Evolutionary conservation across 805 yeast species (phyloP), one percentile per base, ranked within the genome.

Genomic region (Hanseniaspora thailandica): DNA sequence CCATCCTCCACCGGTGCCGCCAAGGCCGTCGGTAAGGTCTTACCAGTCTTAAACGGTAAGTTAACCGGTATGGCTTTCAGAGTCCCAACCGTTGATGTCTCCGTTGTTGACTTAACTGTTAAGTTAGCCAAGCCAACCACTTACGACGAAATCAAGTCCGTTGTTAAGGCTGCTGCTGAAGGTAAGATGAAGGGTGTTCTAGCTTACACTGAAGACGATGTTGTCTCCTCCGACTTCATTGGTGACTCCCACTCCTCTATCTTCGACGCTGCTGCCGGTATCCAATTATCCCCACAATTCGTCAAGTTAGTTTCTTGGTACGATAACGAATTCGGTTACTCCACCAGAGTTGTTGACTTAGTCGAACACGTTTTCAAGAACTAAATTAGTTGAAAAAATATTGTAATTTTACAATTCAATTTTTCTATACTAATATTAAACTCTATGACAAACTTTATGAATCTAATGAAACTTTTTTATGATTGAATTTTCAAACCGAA

Each of bases 1-100:
- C 85, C 85, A 70, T 80, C 84, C 55, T 78, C 84, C 60, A 80
- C 85, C 54, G 85, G 85, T 76, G 85, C 85, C 62, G 85, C 85
- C 59, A 80, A 80, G 76, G 84, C 84, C 62, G 85, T 80, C 62
- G 84, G 84, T 72, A 78, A 77, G 72, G 84, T 80, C 66, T 78
- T 80, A 61, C 85, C 85, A 62, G 81, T 74, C 66, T 75, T 80
- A 66, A 76, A 78, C 71, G 85, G 84, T 71, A 80, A 79, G 71
- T 76, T 80, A 68, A 80, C 85, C 61, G 85, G 85, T 74, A 77
- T 80, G 77, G 76, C 85, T 57, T 73, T 80, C 71, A 77, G 85
- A 77, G 84, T 80, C 58, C 85, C 85, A 71, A 80, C 85, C 64
- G 77, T 74, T 66, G 84, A 80, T 71, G 84, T 80, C 59, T 78